Percentiles rank a stretch among this genome's conserved stretches.
phyloP scores from a whole-genome alignment of 2,329 filamentous ascomycete species.

The Aspergillus amoenus region DNA sequence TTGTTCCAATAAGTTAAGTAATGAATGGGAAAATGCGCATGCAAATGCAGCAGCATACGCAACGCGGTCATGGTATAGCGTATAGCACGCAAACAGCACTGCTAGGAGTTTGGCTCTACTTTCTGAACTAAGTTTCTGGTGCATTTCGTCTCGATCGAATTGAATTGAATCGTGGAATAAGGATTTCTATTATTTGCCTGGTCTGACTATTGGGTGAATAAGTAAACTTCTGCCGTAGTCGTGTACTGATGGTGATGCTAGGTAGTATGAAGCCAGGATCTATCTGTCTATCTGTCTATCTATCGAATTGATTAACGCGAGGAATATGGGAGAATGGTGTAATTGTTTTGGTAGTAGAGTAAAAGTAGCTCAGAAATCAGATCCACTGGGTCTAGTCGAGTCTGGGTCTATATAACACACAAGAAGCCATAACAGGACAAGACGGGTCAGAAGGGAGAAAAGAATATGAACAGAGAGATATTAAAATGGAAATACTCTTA shows the following conservation, averaged over 20 bases:
- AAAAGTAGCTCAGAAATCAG: background rate
- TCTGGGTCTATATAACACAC: background rate
- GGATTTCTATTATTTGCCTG: too few species aligned
- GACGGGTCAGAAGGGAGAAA: background rate
- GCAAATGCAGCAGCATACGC: too few species aligned
- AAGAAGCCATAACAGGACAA: background rate
- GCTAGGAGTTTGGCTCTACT: background rate
- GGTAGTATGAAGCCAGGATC: too few species aligned
- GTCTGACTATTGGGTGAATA: too few species aligned
- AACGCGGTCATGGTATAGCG: background rate
- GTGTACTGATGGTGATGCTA: too few species aligned
- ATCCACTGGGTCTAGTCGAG: background rate
- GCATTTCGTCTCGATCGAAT: too few species aligned
- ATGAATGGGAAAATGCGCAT: background rate
- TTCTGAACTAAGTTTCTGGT: too few species aligned
- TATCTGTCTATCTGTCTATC: too few species aligned
- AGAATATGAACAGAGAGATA: background rate
- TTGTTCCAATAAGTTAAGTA: too few species aligned
- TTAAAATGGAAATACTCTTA: background rate
- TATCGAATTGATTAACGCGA: too few species aligned
- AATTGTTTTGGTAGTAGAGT: background rate
- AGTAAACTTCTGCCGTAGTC: too few species aligned
- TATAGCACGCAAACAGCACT: background rate
- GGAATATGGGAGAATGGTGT: background rate
- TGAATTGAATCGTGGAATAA: too few species aligned